Conservation (phyloP, 176 grass and related monocot genomes). For the Thalia dealbata region DNA sequence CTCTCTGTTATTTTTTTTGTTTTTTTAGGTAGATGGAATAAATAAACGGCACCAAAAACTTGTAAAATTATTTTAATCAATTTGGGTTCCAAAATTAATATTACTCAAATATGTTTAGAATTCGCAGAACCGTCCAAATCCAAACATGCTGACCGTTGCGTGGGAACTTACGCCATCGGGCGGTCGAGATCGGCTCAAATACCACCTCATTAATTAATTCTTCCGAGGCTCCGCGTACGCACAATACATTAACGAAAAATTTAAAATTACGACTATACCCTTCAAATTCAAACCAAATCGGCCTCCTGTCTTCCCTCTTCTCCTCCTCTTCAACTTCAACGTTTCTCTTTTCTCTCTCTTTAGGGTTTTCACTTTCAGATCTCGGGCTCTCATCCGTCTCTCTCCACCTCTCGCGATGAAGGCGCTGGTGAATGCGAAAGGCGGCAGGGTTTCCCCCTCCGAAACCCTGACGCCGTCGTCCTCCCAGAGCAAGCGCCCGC, state of each 20-base stretch:
- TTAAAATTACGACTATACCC: background rate
- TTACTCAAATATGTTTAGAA: background rate
- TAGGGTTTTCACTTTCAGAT: background rate
- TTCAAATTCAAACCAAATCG: conserved; percentile 6
- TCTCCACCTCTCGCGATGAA: conserved; percentile 17
- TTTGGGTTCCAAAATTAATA: background rate
- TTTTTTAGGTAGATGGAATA: too few species aligned
- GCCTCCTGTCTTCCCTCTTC: too few species aligned
- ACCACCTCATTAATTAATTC: too few species aligned
- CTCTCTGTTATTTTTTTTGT: too few species aligned
- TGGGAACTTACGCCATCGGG: background rate
- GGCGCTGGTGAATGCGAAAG: conserved; percentile 8
- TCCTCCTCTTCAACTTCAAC: background rate
- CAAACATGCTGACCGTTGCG: background rate
- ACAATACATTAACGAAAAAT: background rate
- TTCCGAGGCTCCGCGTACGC: background rate
- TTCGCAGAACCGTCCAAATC: background rate
- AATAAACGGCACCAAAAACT: too few species aligned
- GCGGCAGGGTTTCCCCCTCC: conserved; percentile 11
- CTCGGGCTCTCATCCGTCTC: background rate
- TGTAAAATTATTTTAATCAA: too few species aligned
- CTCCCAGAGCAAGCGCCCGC: conserved; percentile 17
- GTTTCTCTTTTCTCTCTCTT: background rate
- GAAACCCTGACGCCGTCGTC: conserved; percentile 19
- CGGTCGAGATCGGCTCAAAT: background rate